A percentile compares a stretch with the other conserved stretches of the same genome.
phyloP scores from a whole-genome alignment of 805 yeast species.

The Tetrapisispora namnaoensis region DNA sequence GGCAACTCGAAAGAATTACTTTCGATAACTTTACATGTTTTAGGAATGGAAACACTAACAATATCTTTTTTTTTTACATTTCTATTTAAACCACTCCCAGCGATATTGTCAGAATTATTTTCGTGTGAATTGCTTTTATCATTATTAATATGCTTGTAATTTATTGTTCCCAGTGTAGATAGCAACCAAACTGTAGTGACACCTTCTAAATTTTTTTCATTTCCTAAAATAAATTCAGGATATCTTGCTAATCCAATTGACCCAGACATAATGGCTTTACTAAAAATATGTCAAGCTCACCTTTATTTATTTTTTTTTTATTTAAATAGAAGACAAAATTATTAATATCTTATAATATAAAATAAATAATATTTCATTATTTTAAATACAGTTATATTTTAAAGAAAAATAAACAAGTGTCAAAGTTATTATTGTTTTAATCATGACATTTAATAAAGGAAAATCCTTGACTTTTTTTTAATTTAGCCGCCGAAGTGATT shows the following conservation, averaged over 20 bases:
- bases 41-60: conserved; percentile 24
- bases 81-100: neutral
- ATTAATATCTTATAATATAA: too few relatives aligned
- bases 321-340: too few relatives aligned
- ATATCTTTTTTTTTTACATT: conserved; percentile 24
- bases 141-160: neutral
- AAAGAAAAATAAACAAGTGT: too few relatives aligned
- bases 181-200: conserved; percentile 28
- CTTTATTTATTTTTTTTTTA: too few relatives aligned
- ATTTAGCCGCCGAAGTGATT: too few relatives aligned
- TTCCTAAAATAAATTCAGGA: neutral
- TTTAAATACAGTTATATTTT: too few relatives aligned
- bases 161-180: conserved; percentile 17
- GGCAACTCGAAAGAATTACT: conserved; percentile 14
- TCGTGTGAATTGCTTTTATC: neutral
- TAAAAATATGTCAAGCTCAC: too few relatives aligned
- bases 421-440: too few relatives aligned
- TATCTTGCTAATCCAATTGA: neutral
- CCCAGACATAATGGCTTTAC: neutral
- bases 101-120: neutral
- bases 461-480: too few relatives aligned
- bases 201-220: conserved; percentile 4
- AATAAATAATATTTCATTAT: too few relatives aligned
- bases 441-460: too few relatives aligned
- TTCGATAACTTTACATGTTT: conserved; percentile 21